phyloP scores from a whole-genome alignment of 2,329 filamentous ascomycete genomes.

The Scytalidium sp. region DNA sequence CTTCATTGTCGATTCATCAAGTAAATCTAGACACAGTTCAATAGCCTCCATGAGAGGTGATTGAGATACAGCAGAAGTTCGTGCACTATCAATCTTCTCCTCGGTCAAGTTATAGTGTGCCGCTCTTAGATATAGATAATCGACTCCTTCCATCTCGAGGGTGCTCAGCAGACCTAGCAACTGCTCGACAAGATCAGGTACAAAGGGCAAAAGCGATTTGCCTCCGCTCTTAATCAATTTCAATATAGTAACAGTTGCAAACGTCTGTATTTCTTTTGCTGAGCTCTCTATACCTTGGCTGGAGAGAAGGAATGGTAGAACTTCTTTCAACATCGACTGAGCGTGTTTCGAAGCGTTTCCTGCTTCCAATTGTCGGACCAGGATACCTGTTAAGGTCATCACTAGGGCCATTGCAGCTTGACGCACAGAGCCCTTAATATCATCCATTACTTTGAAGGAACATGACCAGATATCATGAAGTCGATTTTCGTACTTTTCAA shows the following conservation, averaged over 20 bases:
- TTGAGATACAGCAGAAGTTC: constrained; percentile 75
- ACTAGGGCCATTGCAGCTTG: constrained; percentile 78
- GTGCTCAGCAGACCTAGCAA: constrained; percentile 81
- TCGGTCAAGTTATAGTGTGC: constrained; percentile 80
- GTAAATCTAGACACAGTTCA: constrained; percentile 79
- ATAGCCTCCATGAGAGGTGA: constrained; percentile 93
- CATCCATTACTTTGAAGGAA: constrained; percentile 88
- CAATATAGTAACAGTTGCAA: constrained; percentile 79
- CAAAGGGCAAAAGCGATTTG: constrained; percentile 74
- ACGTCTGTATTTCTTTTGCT: constrained; percentile 81
- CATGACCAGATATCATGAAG: constrained; percentile 82
- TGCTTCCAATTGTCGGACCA: constrained; percentile 82
- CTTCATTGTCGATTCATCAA: constrained; percentile 76
- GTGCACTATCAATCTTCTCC: constrained; percentile 85
- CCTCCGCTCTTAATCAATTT: constrained; percentile 88
- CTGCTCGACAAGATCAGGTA: constrained; percentile 76
- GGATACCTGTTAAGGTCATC: constrained; percentile 76
- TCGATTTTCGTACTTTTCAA: constrained; percentile 72
- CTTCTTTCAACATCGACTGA: constrained; percentile 76
- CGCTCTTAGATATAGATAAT: constrained; percentile 89
- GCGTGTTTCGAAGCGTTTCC: constrained; percentile 69
- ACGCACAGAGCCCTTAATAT: constrained; percentile 90
- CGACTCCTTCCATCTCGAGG: constrained; percentile 83
- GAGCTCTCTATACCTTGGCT: constrained; percentile 85
- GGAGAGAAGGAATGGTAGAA: constrained; percentile 87